Evolutionary conservation across 768 basidiomycete species (phyloP), one percentile per base, ranked within the genome.

Genomic region (Mycena maculata): DNA sequence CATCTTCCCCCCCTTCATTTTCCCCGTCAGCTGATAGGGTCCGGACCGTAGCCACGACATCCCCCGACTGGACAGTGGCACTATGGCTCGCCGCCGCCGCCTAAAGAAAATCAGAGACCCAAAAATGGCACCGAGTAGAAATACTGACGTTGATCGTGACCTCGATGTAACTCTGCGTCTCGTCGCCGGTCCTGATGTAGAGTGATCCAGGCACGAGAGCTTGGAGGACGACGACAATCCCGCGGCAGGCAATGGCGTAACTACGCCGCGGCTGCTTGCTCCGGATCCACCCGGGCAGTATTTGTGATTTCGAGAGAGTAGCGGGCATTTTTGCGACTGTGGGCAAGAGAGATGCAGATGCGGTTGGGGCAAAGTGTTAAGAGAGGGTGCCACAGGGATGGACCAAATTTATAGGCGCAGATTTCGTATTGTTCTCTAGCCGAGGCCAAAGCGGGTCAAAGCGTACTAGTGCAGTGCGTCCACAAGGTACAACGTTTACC

Each of bases 381-480:
- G 30, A 25, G 4, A 22, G 12, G 13, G 33, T 25, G 36, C 38
- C 59, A 50, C 49, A 5, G 22, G 25, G 18, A 20, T 7, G 27
- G 42, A 18, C 31, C 15, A 5, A 12, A 30, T 55, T 63, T 55
- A 63, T 63, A 55, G 22, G 33, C 33, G 10, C 28, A 31, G 23
- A 33, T 39, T 28, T 45, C 4, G 33, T 36, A 62, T 62, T 62
- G 60, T 62, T 62, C 60, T 53, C 42, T 10, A 53, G 41, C 50
- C 50, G 60, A 39, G 58, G 48, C 48, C 59, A 60, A 60, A 60
- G 59, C 59, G 41, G 39, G 31, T 44, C 57, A 41, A 53, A 61
- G 60, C 60, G 33, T 13, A n/a, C n/a, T n/a, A n/a, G n/a, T n/a
- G n/a, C n/a, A n/a, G n/a, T 36, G 33, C 33, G 33, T 36, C n/a